Evolutionary conservation across 129 eudicot species (phyloP).

Genomic region (Gnaphalium uliginosum): DNA sequence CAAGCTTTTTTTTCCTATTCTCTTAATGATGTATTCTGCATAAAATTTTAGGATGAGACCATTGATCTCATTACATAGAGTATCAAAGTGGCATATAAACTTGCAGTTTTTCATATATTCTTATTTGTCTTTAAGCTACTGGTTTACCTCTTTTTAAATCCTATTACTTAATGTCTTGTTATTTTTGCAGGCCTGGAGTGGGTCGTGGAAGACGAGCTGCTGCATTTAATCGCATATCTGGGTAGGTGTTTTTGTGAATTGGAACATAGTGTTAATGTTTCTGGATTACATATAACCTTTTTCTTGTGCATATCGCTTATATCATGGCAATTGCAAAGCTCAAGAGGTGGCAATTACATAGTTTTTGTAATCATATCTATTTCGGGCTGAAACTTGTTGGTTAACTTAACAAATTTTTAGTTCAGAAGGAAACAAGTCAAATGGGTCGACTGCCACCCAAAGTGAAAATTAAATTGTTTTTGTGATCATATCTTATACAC

Average conservation of each 20-base stretch:
- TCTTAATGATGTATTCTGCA: not conserved
- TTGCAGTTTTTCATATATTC: not conserved
- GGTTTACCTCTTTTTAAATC: not conserved
- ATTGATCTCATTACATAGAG: not conserved
- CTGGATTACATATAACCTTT: not conserved
- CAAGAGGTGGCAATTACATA: too few relatives aligned
- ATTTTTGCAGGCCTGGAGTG: conserved; percentile 56
- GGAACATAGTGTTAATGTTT: not conserved
- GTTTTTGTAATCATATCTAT: not conserved
- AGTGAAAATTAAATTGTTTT: too few relatives aligned
- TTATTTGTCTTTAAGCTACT: not conserved
- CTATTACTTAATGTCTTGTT: not conserved
- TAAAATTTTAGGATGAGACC: not conserved
- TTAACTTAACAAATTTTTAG: too few relatives aligned
- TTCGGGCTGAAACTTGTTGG: too few relatives aligned
- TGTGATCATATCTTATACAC: too few relatives aligned
- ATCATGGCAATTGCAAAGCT: not conserved
- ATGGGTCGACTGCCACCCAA: too few relatives aligned
- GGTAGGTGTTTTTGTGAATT: conserved; percentile 39
- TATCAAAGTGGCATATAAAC: not conserved
- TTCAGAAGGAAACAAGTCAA: too few relatives aligned
- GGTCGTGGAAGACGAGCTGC: conserved; percentile 53
- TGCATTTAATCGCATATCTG: conserved; percentile 45
- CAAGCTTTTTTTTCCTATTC: not conserved
- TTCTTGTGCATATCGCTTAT: not conserved